phyloP scores from a whole-genome alignment of 371 early-diverging fungal species.

The Nematocida minor region DNA sequence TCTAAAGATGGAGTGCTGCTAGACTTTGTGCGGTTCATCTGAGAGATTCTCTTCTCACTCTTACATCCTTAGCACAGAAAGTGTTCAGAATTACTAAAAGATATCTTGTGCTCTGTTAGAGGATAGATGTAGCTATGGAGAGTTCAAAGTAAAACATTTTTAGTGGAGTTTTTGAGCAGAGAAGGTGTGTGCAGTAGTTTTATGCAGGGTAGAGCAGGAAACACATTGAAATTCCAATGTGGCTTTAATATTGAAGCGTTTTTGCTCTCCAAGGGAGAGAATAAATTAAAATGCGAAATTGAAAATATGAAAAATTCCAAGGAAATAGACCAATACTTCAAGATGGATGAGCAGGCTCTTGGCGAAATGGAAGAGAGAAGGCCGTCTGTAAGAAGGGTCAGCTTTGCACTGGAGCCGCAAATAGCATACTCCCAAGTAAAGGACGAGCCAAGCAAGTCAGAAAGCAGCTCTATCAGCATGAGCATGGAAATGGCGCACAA shows the following conservation, averaged over 20 bases:
- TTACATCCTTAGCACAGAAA: too few species aligned
- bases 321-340: slow-evolving; percentile 41
- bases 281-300: slow-evolving; percentile 29
- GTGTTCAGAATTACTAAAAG: too few species aligned
- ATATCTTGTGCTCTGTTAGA: too few species aligned
- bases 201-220: too few species aligned
- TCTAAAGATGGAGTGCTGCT: too few species aligned
- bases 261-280: too few species aligned
- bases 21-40: too few species aligned
- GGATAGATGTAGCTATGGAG: neutral
- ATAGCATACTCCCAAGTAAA: neutral
- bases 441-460: slow-evolving; percentile 9
- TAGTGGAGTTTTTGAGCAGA: neutral
- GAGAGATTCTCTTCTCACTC: too few species aligned
- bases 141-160: neutral
- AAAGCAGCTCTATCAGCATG: slow-evolving; percentile 16
- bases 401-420: slow-evolving; percentile 41
- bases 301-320: slow-evolving; percentile 11
- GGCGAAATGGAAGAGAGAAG: slow-evolving; percentile 36
- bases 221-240: too few species aligned
- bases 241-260: too few species aligned
- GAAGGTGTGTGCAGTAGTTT: neutral
- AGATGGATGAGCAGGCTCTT: neutral
- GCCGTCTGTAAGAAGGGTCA: slow-evolving; percentile 36
- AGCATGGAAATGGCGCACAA: neutral